phyloP scores from a whole-genome alignment of 164 flowering plant species.

The Stephania japonica region DNA sequence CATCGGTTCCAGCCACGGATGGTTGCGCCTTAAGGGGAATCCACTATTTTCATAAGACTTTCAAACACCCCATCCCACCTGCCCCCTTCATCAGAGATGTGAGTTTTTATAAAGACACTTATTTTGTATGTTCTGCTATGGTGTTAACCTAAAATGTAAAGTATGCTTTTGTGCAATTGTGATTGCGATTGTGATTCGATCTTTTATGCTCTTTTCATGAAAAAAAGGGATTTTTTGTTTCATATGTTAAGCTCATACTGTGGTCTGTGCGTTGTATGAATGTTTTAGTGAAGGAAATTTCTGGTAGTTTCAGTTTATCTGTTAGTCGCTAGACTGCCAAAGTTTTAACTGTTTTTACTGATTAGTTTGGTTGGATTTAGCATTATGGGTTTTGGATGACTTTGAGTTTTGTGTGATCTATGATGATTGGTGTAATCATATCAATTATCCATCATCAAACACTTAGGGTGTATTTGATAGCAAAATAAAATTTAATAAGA shows the following conservation, averaged over 20 bases:
- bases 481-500: too few relatives aligned
- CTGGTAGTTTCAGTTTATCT: constrained; percentile 14
- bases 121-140: neutral
- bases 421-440: too few relatives aligned
- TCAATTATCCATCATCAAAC: too few relatives aligned
- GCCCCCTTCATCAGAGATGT: constrained; percentile 13
- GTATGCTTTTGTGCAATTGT: neutral
- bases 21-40: constrained; percentile 11
- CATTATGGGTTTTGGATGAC: too few relatives aligned
- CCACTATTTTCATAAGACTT: constrained; percentile 7
- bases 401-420: too few relatives aligned
- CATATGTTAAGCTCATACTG: neutral
- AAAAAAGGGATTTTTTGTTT: neutral
- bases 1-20: constrained; percentile 9
- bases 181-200: too few relatives aligned
- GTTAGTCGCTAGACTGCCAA: constrained; percentile 54
- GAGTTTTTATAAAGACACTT: neutral
- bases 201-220: too few relatives aligned
- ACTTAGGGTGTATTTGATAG: too few relatives aligned
- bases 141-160: neutral
- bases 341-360: too few relatives aligned
- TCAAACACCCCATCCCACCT: neutral
- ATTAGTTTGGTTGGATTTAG: too few relatives aligned
- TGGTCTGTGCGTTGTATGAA: neutral
- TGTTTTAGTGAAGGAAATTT: constrained; percentile 40